Percentiles rank a stretch among this genome's conserved stretches.
These are phyloP conservation scores for Multifurca ochricompacta DNA, from an alignment of 768 basidiomycete genomes.

Conservation along the genomic window DNA sequence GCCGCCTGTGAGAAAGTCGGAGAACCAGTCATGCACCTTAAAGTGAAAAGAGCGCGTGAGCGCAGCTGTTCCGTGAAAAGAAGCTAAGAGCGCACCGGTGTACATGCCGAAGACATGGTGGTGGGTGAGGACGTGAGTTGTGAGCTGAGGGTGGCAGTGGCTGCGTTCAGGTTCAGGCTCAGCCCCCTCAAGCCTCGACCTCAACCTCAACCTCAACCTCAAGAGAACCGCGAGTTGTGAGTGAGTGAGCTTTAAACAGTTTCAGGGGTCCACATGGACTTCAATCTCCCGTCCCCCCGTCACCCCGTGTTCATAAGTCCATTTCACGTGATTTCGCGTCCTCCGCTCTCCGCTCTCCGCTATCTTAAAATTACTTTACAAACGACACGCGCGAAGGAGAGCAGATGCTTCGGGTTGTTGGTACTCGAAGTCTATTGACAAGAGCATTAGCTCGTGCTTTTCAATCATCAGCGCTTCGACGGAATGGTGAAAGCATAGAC, in stretches of 20 bases:
- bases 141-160: not conserved
- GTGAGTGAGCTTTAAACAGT: not conserved
- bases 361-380: not conserved
- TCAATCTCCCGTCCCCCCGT: too few relatives aligned
- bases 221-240: not conserved
- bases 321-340: constrained; percentile 13
- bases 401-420: constrained; percentile 12
- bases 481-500: constrained; percentile 40
- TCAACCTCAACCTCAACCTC: not conserved
- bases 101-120: constrained; percentile 16
- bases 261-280: constrained; percentile 1
- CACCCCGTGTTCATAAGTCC: not conserved
- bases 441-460: constrained; percentile 17
- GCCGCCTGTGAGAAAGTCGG: constrained; percentile 17
- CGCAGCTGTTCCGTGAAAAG: not conserved
- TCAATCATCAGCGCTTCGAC: constrained; percentile 24
- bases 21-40: constrained; percentile 21
- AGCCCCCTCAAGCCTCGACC: not conserved
- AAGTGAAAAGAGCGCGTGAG: not conserved
- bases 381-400: not conserved
- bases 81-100: constrained; percentile 3
- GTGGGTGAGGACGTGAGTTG: not conserved
- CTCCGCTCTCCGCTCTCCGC: too few relatives aligned
- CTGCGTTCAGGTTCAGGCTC: not conserved
- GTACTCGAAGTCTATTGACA: constrained; percentile 3